Percentiles rank a stretch among this genome's conserved stretches.
Evolutionary conservation across 805 yeast species (phyloP).

Genomic region (Tanozyma kutaoensis): DNA sequence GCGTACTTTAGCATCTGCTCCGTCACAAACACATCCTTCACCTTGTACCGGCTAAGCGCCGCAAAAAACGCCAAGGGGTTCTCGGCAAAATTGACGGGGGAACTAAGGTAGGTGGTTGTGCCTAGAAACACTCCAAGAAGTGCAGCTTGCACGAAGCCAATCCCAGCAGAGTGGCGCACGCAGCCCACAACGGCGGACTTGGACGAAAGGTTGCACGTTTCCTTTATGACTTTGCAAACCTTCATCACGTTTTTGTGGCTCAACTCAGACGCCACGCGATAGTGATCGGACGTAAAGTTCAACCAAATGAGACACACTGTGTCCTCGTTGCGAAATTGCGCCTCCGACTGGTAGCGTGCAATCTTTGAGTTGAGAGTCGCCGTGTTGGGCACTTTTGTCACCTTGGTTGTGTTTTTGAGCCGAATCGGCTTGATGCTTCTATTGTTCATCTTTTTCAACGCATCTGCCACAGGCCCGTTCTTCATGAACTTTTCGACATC

Average conservation of each 20-base stretch:
- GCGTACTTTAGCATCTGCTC: slow-evolving; percentile 75
- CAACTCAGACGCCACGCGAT: slow-evolving; percentile 41
- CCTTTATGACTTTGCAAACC: slow-evolving; percentile 80
- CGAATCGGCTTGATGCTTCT: slow-evolving; percentile 29
- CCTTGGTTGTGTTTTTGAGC: slow-evolving; percentile 54
- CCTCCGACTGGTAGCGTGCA: slow-evolving; percentile 26
- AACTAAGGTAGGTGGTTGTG: slow-evolving; percentile 66
- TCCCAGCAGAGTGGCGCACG: slow-evolving; percentile 70
- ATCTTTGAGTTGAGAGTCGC: slow-evolving; percentile 31
- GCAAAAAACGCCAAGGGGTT: slow-evolving; percentile 63
- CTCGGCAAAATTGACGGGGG: slow-evolving; percentile 64
- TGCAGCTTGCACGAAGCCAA: slow-evolving; percentile 83
- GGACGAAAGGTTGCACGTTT: slow-evolving; percentile 74
- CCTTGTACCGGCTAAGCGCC: slow-evolving; percentile 60
- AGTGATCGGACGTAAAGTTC: slow-evolving; percentile 60
- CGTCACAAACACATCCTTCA: slow-evolving; percentile 77
- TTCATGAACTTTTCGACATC: slow-evolving; percentile 63
- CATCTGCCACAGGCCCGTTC: slow-evolving; percentile 49
- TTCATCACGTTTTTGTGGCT: slow-evolving; percentile 57
- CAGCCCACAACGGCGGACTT: slow-evolving; percentile 70
- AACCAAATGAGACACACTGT: slow-evolving; percentile 52
- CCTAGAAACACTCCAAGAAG: slow-evolving; percentile 81
- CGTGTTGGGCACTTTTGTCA: slow-evolving; percentile 25
- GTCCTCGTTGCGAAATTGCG: slow-evolving; percentile 23
- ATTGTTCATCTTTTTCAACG: slow-evolving; percentile 34